Conservation (phyloP, 2,329 filamentous ascomycete genomes). For the Botrytis squamosa region DNA sequence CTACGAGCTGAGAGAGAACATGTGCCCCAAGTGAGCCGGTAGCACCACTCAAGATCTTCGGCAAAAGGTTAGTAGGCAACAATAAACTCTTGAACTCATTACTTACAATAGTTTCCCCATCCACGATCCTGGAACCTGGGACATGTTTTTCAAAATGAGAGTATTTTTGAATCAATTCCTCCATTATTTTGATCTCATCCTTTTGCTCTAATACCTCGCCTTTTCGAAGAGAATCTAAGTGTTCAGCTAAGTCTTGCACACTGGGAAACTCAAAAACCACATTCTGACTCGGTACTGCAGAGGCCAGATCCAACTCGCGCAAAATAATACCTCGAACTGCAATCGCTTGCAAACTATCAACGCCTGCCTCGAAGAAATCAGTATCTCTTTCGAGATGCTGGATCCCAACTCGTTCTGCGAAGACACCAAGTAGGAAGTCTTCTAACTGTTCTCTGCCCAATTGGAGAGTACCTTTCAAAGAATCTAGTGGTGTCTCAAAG, state of each 20-base stretch:
- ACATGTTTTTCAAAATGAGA: slow-evolving; percentile 40
- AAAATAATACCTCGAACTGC: slow-evolving; percentile 52
- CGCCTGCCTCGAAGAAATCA: slow-evolving; percentile 58
- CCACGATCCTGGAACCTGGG: slow-evolving; percentile 23
- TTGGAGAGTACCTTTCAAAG: neutral
- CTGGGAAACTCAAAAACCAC: slow-evolving; percentile 59
- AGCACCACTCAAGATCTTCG: slow-evolving; percentile 56
- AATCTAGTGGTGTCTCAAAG: slow-evolving; percentile 21
- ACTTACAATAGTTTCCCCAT: slow-evolving; percentile 26
- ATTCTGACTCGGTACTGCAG: slow-evolving; percentile 50
- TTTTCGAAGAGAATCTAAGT: slow-evolving; percentile 46
- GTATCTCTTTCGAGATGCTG: slow-evolving; percentile 40
- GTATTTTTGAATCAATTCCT: slow-evolving; percentile 46
- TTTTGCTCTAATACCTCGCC: slow-evolving; percentile 38
- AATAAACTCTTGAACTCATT: neutral
- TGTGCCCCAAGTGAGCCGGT: slow-evolving; percentile 66
- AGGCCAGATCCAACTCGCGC: slow-evolving; percentile 49
- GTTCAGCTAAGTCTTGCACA: slow-evolving; percentile 46
- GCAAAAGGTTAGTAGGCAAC: neutral
- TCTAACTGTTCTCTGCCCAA: slow-evolving; percentile 19
- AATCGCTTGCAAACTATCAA: slow-evolving; percentile 60
- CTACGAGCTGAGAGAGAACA: slow-evolving; percentile 55
- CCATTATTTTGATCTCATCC: slow-evolving; percentile 44
- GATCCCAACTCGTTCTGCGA: slow-evolving; percentile 20
- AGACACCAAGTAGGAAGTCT: slow-evolving; percentile 19